Base-by-base conservation (phyloP, 257 asterid genomes). In the Gardenia jasminoides region DNA sequence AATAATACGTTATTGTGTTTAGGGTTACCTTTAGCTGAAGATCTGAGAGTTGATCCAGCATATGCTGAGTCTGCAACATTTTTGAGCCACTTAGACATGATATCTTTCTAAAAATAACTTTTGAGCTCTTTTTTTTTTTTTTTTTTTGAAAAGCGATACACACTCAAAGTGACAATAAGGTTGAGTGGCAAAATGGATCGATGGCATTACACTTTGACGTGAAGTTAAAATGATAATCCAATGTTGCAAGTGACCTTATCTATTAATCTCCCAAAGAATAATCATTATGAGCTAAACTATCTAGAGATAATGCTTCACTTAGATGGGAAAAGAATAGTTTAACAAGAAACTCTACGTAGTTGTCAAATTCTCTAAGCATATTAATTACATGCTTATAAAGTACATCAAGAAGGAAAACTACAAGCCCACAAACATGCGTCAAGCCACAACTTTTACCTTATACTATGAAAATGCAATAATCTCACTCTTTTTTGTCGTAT, bases 11-110 rank as follows among this genome's bases (percentile, higher is more conserved):
- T 70, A 4, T 19, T 8, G 39, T 20, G 13, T 52, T 7, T 52
- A 2, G 19, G 30, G 8, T 7, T 71, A 86, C 90, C 90, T 83
- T 85, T 77, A 83, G 82, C 26, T 78, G 86, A 81, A 87, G 88
- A 48, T 83, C 85, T 43, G 80, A 36, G 54, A 87, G 84, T 74
- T 85, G 82, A 72, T 81, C 85, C 61, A 81, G 67, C 85, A 81
- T 46, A 76, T 67, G 77, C 61, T 81, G 83, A 52, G 90, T 85
- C 90, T 87, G 84, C 81, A 81, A 75, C 20, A 68, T 19, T 47
- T 44, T 59, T 6, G 7, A 66, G 48, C 17, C 31, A 46, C 5
- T 48, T 11, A 54, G 67, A 56, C 33, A 28, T 46, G 16, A 19
- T 28, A 59, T 24, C n/a, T 3, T 4, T 10, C 30, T 61, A 44